Percentiles rank a stretch among this genome's conserved stretches.
Evolutionary conservation across 1,284 basidiomycete genomes (phyloP).

Genomic region (Cutaneotrichosporon mucoides): DNA sequence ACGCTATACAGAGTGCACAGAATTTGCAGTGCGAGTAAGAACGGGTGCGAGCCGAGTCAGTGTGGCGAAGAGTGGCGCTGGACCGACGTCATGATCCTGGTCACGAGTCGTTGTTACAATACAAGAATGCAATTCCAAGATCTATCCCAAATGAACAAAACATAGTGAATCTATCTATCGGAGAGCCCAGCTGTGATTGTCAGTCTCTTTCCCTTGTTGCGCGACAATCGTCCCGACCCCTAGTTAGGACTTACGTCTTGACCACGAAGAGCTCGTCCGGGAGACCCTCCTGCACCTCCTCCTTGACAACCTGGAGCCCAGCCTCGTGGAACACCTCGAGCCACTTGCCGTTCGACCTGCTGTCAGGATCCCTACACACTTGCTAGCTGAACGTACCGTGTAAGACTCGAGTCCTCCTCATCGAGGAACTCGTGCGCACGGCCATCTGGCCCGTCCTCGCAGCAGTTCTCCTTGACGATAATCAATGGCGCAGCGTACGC

Average conservation of each 20-base stretch:
- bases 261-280: slow-evolving; percentile 74
- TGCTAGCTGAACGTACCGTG: slow-evolving; percentile 65
- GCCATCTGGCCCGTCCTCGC: slow-evolving; percentile 57
- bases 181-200: slow-evolving; percentile 29
- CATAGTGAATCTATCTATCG: slow-evolving; percentile 3
- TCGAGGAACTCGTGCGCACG: slow-evolving; percentile 61
- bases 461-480: slow-evolving; percentile 89
- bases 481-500: slow-evolving; percentile 55
- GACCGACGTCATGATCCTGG: no score
- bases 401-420: slow-evolving; percentile 80
- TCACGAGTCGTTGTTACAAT: neutral
- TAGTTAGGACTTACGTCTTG: no score
- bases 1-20: no score
- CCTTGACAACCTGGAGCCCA: slow-evolving; percentile 62
- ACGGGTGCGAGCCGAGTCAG: no score
- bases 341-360: slow-evolving; percentile 78
- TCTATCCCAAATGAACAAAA: neutral
- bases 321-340: slow-evolving; percentile 66
- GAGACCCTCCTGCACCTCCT: slow-evolving; percentile 66
- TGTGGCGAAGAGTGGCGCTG: no score
- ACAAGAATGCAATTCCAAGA: neutral
- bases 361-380: neutral
- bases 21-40: no score
- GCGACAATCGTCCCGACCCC: no score
- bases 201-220: no score